These are phyloP conservation scores for Leonotis leonurus DNA, from an alignment of 257 asterid species.

Conservation along the genomic window DNA sequence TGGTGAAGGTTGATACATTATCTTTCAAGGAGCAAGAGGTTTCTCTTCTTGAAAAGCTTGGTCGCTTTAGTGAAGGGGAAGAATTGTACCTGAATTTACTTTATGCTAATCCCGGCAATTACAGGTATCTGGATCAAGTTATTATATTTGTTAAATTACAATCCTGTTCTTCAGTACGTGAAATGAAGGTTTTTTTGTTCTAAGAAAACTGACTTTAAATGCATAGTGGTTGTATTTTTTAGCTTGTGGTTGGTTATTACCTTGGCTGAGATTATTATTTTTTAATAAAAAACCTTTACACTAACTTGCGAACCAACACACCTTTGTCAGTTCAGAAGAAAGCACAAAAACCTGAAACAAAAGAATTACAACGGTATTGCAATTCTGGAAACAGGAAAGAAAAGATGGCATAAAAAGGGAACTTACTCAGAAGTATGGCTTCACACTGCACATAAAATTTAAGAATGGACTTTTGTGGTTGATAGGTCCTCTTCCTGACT, in stretches of 20 bases:
- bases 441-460: neutral
- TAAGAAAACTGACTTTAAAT: neutral
- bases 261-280: neutral
- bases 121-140: conserved; percentile 41
- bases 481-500: neutral
- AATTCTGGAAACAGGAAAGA: neutral
- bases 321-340: too few species aligned
- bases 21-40: conserved; percentile 85
- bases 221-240: neutral
- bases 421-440: neutral
- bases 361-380: too few species aligned
- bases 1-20: conserved; percentile 75
- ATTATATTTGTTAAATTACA: neutral
- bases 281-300: neutral
- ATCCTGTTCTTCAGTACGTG: neutral
- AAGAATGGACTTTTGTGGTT: neutral
- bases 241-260: neutral
- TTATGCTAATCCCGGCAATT: conserved; percentile 88
- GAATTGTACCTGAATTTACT: conserved; percentile 65
- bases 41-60: conserved; percentile 79
- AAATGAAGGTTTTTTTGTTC: neutral
- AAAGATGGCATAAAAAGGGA: neutral
- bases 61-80: conserved; percentile 70
- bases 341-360: neutral
- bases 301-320: neutral